Percentiles rank a stretch among this genome's conserved stretches.
Evolutionary conservation across 345 rosid species (phyloP).

Genomic region (Eucalyptus rudis): DNA sequence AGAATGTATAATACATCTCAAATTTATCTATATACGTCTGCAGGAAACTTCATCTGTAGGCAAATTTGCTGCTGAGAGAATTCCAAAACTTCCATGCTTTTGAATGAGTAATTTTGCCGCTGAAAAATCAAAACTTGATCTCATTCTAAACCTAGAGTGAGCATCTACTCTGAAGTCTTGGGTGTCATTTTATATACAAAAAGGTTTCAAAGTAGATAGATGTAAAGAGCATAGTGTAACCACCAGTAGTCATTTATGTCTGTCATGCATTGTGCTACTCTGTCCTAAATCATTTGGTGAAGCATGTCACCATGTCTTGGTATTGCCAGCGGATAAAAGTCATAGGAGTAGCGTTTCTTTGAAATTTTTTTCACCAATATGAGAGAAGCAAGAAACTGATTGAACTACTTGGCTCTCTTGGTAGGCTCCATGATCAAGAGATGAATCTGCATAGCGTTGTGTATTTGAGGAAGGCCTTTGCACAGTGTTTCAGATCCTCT

Average conservation of each 20-base stretch:
- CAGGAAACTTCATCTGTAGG: not conserved
- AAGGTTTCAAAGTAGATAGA: not conserved
- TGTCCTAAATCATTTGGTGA: not conserved
- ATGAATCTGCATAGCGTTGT: conserved; percentile 12
- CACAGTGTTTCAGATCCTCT: conserved; percentile 27
- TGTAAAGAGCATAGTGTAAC: not conserved
- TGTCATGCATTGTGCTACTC: not conserved
- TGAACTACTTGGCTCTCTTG: not conserved
- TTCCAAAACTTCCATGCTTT: not conserved
- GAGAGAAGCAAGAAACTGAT: not conserved
- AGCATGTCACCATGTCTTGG: not conserved
- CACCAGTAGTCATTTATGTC: not conserved
- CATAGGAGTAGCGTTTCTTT: not conserved
- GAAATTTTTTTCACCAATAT: not conserved
- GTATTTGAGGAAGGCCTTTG: conserved; percentile 32
- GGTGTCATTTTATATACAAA: not conserved
- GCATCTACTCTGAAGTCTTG: not conserved
- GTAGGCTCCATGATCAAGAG: conserved; percentile 54
- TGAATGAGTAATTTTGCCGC: not conserved
- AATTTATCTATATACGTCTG: not conserved
- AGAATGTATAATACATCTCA: not conserved
- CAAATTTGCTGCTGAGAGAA: not conserved
- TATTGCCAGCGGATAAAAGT: not conserved
- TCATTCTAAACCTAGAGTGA: not conserved
- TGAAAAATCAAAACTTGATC: not conserved